Base-by-base conservation (phyloP, 805 yeast species). In the Ogataea chonburiensis region DNA sequence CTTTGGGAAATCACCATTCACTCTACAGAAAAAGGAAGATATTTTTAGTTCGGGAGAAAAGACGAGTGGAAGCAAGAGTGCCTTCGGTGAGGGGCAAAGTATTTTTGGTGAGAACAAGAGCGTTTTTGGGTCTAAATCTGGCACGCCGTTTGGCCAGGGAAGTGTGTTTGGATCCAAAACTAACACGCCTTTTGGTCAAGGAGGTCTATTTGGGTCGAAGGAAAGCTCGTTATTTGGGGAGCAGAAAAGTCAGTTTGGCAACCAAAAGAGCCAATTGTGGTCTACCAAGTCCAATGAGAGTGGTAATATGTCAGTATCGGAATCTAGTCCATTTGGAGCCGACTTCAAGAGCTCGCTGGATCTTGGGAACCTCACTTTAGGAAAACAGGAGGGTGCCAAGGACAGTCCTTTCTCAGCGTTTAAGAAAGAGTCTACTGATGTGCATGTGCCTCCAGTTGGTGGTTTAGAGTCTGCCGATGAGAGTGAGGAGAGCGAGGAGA, bases 311-410 rank as follows among this genome's bases (percentile, higher is more conserved):
- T n/a, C n/a, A n/a, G n/a, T n/a, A n/a, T n/a, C n/a, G 7, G 18
- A n/a, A 7, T 19, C 37, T 8, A 28, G 17, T 22, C 39, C 39
- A 4, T 28, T 35, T 29, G 39, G 30, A 4, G 15, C 16, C 3
- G 22, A 23, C 9, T 35, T 35, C 29, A 35, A 35, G 22, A 35
- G 34, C 17, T 28, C 39, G 17, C 30, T 35, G 5, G 34, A 26
- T 4, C 7, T 35, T 7, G 39, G 23, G 12, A 35, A 14, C 20
- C 14, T 35, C 12, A 19, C 26, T 11, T 34, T 34, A 21, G 31
- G 22, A 23, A 12, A 9, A 4, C 14, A 19, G 9, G 5, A 28
- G 9, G 9, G 9, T 7, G 22, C 17, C 13, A 25, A 25, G 13
- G 18, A 22, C 14, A 22, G 24, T 26, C 37, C 37, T n/a, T 33